Percentiles rank a stretch among this genome's conserved stretches.
Conservation (phyloP, 2,329 filamentous ascomycete species). For the Metarhizium sp. region DNA sequence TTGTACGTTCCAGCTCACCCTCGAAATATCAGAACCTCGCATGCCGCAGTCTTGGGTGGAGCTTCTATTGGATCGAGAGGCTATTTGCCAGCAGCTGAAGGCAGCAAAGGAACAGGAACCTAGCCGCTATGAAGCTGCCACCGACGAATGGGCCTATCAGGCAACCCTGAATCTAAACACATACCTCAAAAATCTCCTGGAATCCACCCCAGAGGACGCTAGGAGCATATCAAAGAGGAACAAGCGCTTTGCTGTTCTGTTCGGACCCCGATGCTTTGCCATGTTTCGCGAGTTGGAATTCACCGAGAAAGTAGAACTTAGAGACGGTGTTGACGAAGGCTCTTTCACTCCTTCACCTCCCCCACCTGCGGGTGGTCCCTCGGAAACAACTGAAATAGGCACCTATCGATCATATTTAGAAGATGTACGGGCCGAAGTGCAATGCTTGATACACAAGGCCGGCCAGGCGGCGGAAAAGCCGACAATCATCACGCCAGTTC, state of each 20-base stretch:
- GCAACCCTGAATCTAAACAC: constrained; percentile 37
- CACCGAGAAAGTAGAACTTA: constrained; percentile 26
- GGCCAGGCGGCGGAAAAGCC: constrained; percentile 20
- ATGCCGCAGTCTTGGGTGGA: constrained; percentile 32
- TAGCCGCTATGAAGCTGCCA: constrained; percentile 34
- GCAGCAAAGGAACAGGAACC: constrained; percentile 35
- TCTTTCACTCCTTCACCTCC: constrained; percentile 25
- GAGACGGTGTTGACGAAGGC: constrained; percentile 30
- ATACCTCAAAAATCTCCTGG: constrained; percentile 41
- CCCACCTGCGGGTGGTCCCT: constrained; percentile 22
- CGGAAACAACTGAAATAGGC: constrained; percentile 25
- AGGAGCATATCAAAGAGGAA: constrained; percentile 46
- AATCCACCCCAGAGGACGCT: constrained; percentile 23
- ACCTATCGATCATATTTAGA: constrained; percentile 39
- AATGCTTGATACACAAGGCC: constrained; percentile 30
- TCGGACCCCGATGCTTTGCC: constrained; percentile 38
- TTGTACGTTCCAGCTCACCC: constrained; percentile 32
- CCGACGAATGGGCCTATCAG: constrained; percentile 29
- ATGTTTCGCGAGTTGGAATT: constrained; percentile 43
- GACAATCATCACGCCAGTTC: constrained; percentile 19
- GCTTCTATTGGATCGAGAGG: constrained; percentile 34
- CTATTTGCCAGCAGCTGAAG: constrained; percentile 31
- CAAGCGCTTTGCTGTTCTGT: constrained; percentile 45
- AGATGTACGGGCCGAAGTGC: constrained; percentile 38
- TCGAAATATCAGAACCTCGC: constrained; percentile 42